Percentiles rank a stretch among this genome's conserved stretches.
These are phyloP conservation scores for Abrus precatorius DNA, from an alignment of 306 rosid genomes.

Conservation along the genomic window DNA sequence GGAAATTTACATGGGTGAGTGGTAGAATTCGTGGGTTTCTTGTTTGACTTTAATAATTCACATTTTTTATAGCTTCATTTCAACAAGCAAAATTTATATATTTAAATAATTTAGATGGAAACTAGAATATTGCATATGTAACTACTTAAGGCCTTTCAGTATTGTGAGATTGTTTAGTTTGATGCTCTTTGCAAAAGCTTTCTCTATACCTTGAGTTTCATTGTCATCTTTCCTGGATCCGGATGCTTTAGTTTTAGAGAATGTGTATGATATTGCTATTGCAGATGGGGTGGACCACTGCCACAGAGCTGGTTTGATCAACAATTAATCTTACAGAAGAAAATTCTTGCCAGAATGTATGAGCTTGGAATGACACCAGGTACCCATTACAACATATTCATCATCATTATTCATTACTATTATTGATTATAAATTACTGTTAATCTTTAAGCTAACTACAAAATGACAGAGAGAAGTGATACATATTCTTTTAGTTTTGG, in stretches of 20 bases:
- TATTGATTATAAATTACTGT: conserved; percentile 10
- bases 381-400: conserved; percentile 39
- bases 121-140: conserved; percentile 28
- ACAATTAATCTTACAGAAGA: conserved; percentile 82
- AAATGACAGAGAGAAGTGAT: background rate
- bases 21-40: conserved; percentile 36
- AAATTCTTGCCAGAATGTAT: conserved; percentile 77
- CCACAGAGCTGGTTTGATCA: conserved; percentile 93
- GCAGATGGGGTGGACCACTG: conserved; percentile 96
- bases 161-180: conserved; percentile 23
- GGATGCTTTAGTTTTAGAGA: conserved; percentile 17
- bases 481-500: conserved; percentile 36
- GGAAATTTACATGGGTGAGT: conserved; percentile 94
- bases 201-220: conserved; percentile 2
- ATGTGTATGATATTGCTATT: conserved; percentile 17
- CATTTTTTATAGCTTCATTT: conserved; percentile 27
- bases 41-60: conserved; percentile 24
- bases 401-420: background rate
- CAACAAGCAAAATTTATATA: conserved; percentile 7
- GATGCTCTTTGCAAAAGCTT: conserved; percentile 31
- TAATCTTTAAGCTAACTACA: conserved; percentile 3
- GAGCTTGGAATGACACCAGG: conserved; percentile 98
- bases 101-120: conserved; percentile 25
- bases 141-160: conserved; percentile 24
- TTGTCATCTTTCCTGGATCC: conserved; percentile 18